Conservation (phyloP, 257 asterid genomes). For the Vinca minor region DNA sequence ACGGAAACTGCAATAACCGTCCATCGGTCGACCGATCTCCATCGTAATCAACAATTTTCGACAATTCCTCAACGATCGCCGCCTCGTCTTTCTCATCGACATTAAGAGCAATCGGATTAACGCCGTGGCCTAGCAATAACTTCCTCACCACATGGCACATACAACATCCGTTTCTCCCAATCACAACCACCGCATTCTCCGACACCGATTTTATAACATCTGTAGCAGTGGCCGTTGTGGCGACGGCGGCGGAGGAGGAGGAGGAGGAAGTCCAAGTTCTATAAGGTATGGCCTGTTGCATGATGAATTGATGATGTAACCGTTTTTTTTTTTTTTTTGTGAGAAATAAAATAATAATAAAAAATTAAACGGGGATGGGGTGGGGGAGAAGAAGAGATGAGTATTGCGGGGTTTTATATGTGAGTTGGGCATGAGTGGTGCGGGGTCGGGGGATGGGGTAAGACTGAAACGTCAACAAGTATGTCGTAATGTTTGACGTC, state of each 20-base stretch:
- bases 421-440: too few relatives aligned
- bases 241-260: neutral
- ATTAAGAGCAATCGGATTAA: conserved; percentile 43
- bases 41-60: conserved; percentile 4
- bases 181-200: conserved; percentile 63
- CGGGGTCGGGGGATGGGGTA: neutral
- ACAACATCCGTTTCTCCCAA: conserved; percentile 63
- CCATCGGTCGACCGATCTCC: conserved; percentile 9
- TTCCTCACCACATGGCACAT: conserved; percentile 76
- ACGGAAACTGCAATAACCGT: conserved; percentile 44
- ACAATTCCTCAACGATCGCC: conserved; percentile 21
- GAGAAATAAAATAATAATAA: neutral
- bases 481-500: conserved; percentile 14
- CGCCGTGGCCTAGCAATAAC: conserved; percentile 60
- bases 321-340: neutral
- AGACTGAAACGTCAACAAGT: conserved; percentile 22
- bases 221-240: too few relatives aligned
- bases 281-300: conserved; percentile 41
- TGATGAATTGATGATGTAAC: conserved; percentile 20
- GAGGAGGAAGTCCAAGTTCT: neutral
- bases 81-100: conserved; percentile 46
- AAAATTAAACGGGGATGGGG: neutral
- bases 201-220: conserved; percentile 26
- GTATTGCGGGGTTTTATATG: too few relatives aligned
- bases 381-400: neutral